Base-by-base conservation (phyloP, 257 asterid species). In the Leonotis leonurus region DNA sequence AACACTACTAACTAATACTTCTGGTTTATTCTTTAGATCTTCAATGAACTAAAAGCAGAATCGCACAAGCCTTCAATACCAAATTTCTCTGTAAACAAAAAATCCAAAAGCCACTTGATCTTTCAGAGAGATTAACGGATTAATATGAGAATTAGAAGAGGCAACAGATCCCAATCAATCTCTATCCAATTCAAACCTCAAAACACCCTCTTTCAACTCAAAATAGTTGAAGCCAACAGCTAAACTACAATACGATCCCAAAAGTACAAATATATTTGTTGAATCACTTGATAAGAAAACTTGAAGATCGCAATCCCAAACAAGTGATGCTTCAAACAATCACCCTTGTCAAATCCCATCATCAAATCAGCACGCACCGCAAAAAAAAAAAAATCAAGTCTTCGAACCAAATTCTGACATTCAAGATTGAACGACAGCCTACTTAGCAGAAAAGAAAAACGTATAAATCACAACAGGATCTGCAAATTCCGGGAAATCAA, bases 381-480 rank as follows among this genome's bases (percentile, higher is more conserved):
- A 11, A 11, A 18, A 48, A 62, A 11, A 11, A 18, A 48, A 62
- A 48, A 17, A 33, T 48, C 22, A 45, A n/a, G 25, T 48, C 30
- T 48, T 16, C 16, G 21, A 20, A 58, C 39, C 36, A 59, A 39
- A 37, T 43, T 61, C 40, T 17, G 18, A 12, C 32, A 22, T 24
- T 59, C 36, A 43, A 24, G 30, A 25, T 40, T 8, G 6, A 14
- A 48, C n/a, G 41, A 30, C 14, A 1, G 35, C 27, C 74, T 13
- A 52, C 46, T 54, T 33, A 55, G 54, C 36, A 24, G 6, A 27
- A 33, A n/a, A n/a, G n/a, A n/a, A 51, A n/a, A 62, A 33, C 41
- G 49, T 44, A 25, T 30, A 3, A n/a, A 32, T 8, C 26, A 2
- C 53, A 33, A 51, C 53, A 56, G 52, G 76, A 71, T 71, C 77